A percentile compares a stretch with the other conserved stretches of the same genome.
These are phyloP conservation scores for Podaxis mareebaensis DNA, from an alignment of 768 basidiomycete genomes.

Conservation along the genomic window DNA sequence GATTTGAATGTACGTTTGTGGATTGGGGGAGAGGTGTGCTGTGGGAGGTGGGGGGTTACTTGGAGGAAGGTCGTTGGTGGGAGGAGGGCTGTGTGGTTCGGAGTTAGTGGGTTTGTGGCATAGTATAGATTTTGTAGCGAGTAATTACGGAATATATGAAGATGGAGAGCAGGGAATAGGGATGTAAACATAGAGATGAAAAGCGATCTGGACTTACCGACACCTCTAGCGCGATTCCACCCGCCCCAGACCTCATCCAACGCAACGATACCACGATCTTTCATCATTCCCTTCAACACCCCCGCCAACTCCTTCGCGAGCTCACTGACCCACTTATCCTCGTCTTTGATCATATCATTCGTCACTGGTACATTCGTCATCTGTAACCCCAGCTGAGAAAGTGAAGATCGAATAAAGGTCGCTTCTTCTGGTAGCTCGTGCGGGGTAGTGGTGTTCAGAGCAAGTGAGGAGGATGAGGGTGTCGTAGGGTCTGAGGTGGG, in stretches of 20 bases:
- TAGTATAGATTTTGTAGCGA: too few species aligned
- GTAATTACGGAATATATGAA: too few species aligned
- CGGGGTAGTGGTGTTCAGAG: conserved; percentile 24
- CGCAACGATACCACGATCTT: conserved; percentile 75
- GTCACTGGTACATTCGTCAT: conserved; percentile 82
- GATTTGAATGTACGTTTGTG: conserved; percentile 65
- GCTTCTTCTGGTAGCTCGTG: conserved; percentile 76
- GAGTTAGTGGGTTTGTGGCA: not conserved
- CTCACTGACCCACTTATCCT: conserved; percentile 75
- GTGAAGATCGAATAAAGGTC: conserved; percentile 83
- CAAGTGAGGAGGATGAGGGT: conserved; percentile 25
- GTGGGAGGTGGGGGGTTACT: conserved; percentile 66
- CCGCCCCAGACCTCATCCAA: conserved; percentile 94
- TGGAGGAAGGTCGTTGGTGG: conserved; percentile 86
- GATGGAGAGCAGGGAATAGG: not conserved
- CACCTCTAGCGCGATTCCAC: conserved; percentile 87
- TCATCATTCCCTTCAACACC: conserved; percentile 78
- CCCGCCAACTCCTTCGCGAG: conserved; percentile 80
- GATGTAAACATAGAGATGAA: not conserved
- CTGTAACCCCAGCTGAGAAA: conserved; percentile 87
- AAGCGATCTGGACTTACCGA: conserved; percentile 55
- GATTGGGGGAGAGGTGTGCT: conserved; percentile 68
- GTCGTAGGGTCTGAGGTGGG: conserved; percentile 23
- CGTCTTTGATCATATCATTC: conserved; percentile 84
- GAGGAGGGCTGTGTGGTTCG: conserved; percentile 58